Conservation (phyloP, 148 eudicot genomes). For the Oxyria digyna region DNA sequence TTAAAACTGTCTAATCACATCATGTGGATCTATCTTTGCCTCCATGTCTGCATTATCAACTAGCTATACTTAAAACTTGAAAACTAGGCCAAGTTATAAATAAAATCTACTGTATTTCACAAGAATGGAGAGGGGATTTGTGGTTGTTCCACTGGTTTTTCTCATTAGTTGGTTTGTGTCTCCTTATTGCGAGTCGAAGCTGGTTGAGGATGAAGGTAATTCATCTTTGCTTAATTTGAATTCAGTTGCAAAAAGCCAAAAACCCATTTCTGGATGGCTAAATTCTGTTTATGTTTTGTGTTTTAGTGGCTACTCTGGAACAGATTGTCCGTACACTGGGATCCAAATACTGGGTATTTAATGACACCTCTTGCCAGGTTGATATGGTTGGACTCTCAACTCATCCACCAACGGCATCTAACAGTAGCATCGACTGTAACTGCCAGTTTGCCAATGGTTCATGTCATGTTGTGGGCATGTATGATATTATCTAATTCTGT, state of each 20-base stretch:
- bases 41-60: neutral
- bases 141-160: slow-evolving; percentile 10
- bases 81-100: neutral
- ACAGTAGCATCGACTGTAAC: slow-evolving; percentile 27
- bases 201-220: slow-evolving; percentile 20
- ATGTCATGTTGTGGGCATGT: slow-evolving; percentile 60
- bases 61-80: neutral
- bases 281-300: neutral
- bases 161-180: slow-evolving; percentile 12
- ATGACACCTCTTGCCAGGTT: slow-evolving; percentile 33
- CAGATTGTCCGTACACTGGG: slow-evolving; percentile 43
- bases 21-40: neutral
- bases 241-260: no score
- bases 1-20: neutral
- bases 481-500: neutral
- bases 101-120: neutral
- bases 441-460: slow-evolving; percentile 34
- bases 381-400: slow-evolving; percentile 26
- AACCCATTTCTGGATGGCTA: no score
- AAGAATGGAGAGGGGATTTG: neutral
- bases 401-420: slow-evolving; percentile 20
- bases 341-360: slow-evolving; percentile 43
- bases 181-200: slow-evolving; percentile 15
- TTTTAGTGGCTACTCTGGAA: slow-evolving; percentile 36
- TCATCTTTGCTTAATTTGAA: neutral